phyloP scores from a whole-genome alignment of 2,329 filamentous ascomycete genomes.

The Cercospora sp. region DNA sequence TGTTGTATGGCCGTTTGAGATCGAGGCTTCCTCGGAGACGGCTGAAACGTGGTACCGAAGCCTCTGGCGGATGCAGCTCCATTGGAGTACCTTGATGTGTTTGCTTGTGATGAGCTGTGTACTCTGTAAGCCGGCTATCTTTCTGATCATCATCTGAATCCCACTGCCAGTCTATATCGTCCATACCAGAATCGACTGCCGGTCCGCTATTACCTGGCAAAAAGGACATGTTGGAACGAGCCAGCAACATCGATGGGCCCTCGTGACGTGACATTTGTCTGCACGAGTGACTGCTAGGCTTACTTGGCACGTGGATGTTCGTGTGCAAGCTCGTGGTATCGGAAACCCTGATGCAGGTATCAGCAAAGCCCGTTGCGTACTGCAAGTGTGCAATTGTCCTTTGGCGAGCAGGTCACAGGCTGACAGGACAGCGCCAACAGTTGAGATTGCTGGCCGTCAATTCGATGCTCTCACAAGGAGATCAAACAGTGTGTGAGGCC shows the following conservation, averaged over 20 bases:
- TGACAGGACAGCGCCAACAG: background rate
- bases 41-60: background rate
- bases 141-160: background rate
- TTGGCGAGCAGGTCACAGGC: background rate
- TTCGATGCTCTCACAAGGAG: background rate
- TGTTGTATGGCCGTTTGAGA: background rate
- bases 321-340: background rate
- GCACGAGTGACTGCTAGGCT: background rate
- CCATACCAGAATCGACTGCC: background rate
- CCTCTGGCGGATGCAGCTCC: background rate
- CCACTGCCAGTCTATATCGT: background rate
- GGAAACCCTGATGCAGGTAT: background rate
- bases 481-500: background rate
- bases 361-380: background rate
- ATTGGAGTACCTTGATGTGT: no score
- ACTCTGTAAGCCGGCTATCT: background rate
- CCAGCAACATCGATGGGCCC: background rate
- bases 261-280: background rate
- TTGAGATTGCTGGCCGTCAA: background rate
- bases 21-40: background rate
- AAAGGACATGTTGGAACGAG: background rate
- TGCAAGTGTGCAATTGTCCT: background rate
- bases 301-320: background rate
- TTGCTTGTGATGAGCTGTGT: background rate
- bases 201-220: background rate